These are phyloP conservation scores for Plectosphaerella cucumerina DNA, from an alignment of 2,329 filamentous ascomycete genomes.

Conservation along the genomic window DNA sequence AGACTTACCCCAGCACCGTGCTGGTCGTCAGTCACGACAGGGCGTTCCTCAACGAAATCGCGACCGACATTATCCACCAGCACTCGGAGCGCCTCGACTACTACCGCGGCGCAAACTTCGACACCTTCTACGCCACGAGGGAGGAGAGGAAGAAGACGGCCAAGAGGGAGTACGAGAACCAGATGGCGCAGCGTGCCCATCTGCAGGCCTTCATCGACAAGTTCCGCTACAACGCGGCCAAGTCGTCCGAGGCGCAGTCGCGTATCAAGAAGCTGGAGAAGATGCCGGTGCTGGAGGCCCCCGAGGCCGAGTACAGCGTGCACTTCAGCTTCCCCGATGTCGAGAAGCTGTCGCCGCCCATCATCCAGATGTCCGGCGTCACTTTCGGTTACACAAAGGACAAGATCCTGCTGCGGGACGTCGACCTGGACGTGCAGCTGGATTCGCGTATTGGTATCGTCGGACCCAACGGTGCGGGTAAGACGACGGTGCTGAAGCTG, in stretches of 20 bases:
- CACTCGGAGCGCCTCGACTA: conserved; percentile 97
- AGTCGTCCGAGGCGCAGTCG: conserved; percentile 96
- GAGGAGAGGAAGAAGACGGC: conserved; percentile 96
- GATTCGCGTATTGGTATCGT: conserved; percentile 98
- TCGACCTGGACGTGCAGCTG: conserved; percentile 94
- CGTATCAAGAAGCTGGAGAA: conserved; percentile 98
- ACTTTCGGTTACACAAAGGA: conserved; percentile 83
- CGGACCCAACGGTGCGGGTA: conserved; percentile 98
- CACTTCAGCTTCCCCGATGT: conserved; percentile 97
- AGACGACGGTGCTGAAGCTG: conserved; percentile 97
- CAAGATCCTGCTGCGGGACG: conserved; percentile 73
- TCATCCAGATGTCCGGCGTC: conserved; percentile 94
- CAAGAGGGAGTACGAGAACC: conserved; percentile 96
- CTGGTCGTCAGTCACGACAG: conserved; percentile 98
- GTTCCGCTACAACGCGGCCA: conserved; percentile 98
- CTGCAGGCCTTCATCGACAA: conserved; percentile 99
- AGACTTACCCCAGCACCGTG: conserved; percentile 89
- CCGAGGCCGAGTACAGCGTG: conserved; percentile 91
- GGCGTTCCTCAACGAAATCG: conserved; percentile 97
- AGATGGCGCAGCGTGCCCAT: conserved; percentile 91
- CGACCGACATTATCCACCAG: conserved; percentile 98
- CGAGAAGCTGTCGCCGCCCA: conserved; percentile 94
- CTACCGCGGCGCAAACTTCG: conserved; percentile 96
- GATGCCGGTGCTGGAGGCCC: conserved; percentile 87
- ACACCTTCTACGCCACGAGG: conserved; percentile 94